Base-by-base conservation (phyloP, 1,139 yeast species). In the Saccharomyces hybrid region DNA sequence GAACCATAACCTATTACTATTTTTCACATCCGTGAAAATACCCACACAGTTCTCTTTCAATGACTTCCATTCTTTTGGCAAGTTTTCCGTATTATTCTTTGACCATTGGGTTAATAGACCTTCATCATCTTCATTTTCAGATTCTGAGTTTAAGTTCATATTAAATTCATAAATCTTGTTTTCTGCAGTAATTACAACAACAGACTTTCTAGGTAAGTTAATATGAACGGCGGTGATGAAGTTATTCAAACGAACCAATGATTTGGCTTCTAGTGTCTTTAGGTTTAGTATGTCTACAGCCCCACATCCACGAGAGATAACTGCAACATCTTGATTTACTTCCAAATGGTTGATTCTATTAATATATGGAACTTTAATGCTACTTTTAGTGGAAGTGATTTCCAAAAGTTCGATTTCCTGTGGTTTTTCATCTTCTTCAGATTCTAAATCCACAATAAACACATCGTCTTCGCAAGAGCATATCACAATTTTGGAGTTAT, bases 11-110 rank as follows among this genome's bases (percentile, higher is more conserved):
- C 79, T 72, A 52, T 78, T 74, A 1, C 73, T 65, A 48, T 70
- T 64, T 2, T 61, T 54, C 6, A 68, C 66, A 51, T 75, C 78
- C 26, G 62, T 64, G 65, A 87, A 88, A 28, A 87, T 71, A 7
- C 96, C 96, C 60, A 82, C 78, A 55, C 96, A 86, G 63, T 85
- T 84, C 59, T 87, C 95, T 31, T 79, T 81, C 56, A 81, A 74
- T 6, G 76, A 71, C 32, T 78, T 70, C 59, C 87, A 82, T 60
- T 83, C 83, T 47, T 75, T 75, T 3, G 98, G 97, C 59, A 91
- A 72, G 54, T 80, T 76, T 55, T 86, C 95, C 24, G 89, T 79
- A 70, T 89, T 89, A 54, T 79, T 75, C 61, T 82, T 81, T 7
- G 96, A 84, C 99, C 99, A 93, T 6, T 79, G 66, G 0, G 96